These are phyloP conservation scores for Cryptococcus deneoformans DNA, from an alignment of 1,284 basidiomycete species.

Conservation along the genomic window DNA sequence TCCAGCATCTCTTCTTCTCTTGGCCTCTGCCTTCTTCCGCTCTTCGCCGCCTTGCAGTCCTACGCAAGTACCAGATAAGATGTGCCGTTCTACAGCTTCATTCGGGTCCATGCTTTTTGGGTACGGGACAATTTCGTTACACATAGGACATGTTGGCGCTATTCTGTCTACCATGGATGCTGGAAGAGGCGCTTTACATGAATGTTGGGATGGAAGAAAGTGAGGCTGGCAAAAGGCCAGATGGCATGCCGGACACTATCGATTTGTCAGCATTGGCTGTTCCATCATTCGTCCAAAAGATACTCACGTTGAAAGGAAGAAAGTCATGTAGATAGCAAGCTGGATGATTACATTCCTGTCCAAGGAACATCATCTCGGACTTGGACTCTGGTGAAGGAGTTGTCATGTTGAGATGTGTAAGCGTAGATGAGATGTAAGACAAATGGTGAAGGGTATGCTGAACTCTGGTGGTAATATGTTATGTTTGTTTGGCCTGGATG, in stretches of 20 bases:
- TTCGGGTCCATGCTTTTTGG: conserved; percentile 31
- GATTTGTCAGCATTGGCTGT: neutral
- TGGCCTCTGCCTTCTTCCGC: conserved; percentile 35
- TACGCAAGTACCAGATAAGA: conserved; percentile 37
- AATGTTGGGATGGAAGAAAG: conserved; percentile 44
- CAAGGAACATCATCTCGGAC: conserved; percentile 44
- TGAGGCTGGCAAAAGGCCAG: conserved; percentile 48
- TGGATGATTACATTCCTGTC: conserved; percentile 43
- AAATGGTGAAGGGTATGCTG: too few species aligned
- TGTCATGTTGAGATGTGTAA: neutral
- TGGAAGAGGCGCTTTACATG: conserved; percentile 43
- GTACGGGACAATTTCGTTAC: conserved; percentile 40
- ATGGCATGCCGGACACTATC: conserved; percentile 48
- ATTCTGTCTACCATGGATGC: conserved; percentile 45
- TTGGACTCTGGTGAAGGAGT: conserved; percentile 8
- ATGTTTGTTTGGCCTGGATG: too few species aligned
- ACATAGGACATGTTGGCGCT: conserved; percentile 32
- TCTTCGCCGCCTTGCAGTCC: conserved; percentile 43
- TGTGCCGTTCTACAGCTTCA: conserved; percentile 47
- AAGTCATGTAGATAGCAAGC: conserved; percentile 49
- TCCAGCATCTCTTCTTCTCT: conserved; percentile 37
- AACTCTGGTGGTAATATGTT: too few species aligned
- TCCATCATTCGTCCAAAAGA: neutral
- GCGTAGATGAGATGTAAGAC: neutral
- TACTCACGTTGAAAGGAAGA: conserved; percentile 45